These are phyloP conservation scores for Urochloa ruziziensis DNA, from an alignment of 176 grass and related monocot species.

Conservation along the genomic window DNA sequence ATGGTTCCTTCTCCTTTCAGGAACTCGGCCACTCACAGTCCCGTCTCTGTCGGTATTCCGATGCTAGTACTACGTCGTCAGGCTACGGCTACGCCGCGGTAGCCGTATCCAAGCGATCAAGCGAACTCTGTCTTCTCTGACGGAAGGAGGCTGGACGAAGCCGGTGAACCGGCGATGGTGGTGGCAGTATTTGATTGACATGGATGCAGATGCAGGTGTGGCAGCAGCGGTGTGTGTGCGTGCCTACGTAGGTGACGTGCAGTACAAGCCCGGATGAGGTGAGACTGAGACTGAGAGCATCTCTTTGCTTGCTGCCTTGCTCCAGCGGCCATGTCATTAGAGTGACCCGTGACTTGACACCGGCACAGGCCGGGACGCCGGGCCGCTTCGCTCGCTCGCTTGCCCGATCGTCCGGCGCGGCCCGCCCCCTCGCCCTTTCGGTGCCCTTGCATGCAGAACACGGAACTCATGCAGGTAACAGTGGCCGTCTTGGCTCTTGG, in stretches of 20 bases:
- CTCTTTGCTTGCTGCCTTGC: conserved; percentile 12
- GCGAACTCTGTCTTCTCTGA: not conserved
- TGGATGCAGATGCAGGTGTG: not conserved
- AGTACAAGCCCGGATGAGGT: conserved; percentile 13
- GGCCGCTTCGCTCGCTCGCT: not conserved
- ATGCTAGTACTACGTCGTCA: not conserved
- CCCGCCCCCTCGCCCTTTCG: too few relatives aligned
- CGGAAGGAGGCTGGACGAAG: not conserved
- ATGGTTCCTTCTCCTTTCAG: conserved; percentile 12
- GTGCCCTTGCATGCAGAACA: conserved; percentile 8
- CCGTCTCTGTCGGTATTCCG: not conserved
- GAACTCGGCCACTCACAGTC: conserved; percentile 9
- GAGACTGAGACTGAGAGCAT: not conserved
- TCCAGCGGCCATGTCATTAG: not conserved
- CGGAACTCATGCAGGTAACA: not conserved
- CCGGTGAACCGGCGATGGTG: not conserved
- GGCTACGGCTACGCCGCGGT: not conserved
- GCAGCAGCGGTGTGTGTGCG: not conserved
- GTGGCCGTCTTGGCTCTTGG: not conserved
- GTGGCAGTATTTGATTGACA: not conserved
- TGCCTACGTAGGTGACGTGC: conserved; percentile 39
- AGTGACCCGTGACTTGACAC: not conserved
- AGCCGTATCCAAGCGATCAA: not conserved
- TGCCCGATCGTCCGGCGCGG: not conserved
- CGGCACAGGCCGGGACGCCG: not conserved